phyloP scores from a whole-genome alignment of 1,139 yeast species.

The Suhomyces choctaworum region DNA sequence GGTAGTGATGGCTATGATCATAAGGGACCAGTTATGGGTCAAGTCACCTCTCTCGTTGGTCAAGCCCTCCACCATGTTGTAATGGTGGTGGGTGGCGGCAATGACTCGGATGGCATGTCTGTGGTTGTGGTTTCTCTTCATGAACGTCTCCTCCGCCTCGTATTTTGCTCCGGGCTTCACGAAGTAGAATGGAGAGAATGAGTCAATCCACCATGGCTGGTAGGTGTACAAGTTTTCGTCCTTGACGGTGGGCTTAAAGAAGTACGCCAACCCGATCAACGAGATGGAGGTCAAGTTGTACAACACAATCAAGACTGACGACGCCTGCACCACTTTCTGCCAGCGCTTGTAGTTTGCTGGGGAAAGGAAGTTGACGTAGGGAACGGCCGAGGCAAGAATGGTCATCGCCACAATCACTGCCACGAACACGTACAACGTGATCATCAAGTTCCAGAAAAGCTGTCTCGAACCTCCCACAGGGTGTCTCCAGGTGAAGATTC shows the following conservation, averaged over 20 bases:
- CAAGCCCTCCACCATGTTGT: slow-evolving; percentile 43
- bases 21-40: slow-evolving; percentile 37
- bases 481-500: slow-evolving; percentile 49
- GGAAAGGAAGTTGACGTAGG: slow-evolving; percentile 35
- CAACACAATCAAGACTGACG: slow-evolving; percentile 32
- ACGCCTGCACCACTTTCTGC: slow-evolving; percentile 32
- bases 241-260: slow-evolving; percentile 43
- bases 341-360: slow-evolving; percentile 22
- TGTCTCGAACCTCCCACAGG: slow-evolving; percentile 47
- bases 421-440: slow-evolving; percentile 32
- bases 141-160: slow-evolving; percentile 42
- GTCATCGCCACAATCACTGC: slow-evolving; percentile 33
- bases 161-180: slow-evolving; percentile 40
- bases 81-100: slow-evolving; percentile 47
- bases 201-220: slow-evolving; percentile 52
- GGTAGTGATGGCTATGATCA: slow-evolving; percentile 35
- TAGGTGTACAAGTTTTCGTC: slow-evolving; percentile 46
- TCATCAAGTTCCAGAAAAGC: slow-evolving; percentile 40
- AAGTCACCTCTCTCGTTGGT: slow-evolving; percentile 41
- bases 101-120: slow-evolving; percentile 46
- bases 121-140: slow-evolving; percentile 46
- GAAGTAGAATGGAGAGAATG: slow-evolving; percentile 44
- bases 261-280: slow-evolving; percentile 40
- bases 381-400: slow-evolving; percentile 36
- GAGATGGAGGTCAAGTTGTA: slow-evolving; percentile 39